Conservation (phyloP, 2,329 filamentous ascomycete genomes). For the Aspergillus piperis region DNA sequence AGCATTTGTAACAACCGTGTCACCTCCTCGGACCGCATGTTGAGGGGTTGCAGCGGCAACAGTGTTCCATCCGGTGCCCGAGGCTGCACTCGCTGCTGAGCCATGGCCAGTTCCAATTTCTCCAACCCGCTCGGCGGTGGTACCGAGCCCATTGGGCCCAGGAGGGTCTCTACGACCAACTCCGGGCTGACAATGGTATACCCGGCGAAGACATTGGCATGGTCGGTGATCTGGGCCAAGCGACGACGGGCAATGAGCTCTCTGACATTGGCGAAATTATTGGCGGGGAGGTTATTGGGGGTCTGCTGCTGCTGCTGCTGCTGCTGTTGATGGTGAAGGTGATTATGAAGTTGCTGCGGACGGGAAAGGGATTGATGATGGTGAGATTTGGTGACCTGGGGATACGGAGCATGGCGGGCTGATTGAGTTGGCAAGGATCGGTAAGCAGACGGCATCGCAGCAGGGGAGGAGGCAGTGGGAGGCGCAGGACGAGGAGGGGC, state of each 20-base stretch:
- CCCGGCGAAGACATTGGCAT: conserved; percentile 47
- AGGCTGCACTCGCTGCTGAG: conserved; percentile 45
- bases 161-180: conserved; percentile 45
- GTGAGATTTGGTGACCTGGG: conserved; percentile 39
- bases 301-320: conserved; percentile 9
- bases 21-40: conserved; percentile 48
- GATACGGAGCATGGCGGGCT: conserved; percentile 41
- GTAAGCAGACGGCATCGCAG: conserved; percentile 48
- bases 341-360: conserved; percentile 21
- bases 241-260: conserved; percentile 45
- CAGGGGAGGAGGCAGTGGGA: conserved; percentile 27
- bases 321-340: conserved; percentile 19
- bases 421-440: conserved; percentile 41
- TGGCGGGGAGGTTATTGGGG: conserved; percentile 29
- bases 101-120: conserved; percentile 47
- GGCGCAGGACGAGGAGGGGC: conserved; percentile 36
- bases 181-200: conserved; percentile 48
- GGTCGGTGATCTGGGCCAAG: conserved; percentile 47
- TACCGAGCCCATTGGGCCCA: conserved; percentile 45
- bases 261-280: conserved; percentile 45
- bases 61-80: conserved; percentile 41
- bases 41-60: conserved; percentile 42
- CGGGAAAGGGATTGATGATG: conserved; percentile 24
- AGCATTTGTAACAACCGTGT: conserved; percentile 46
- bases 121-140: conserved; percentile 45